Conservation (phyloP, 2,329 filamentous ascomycete species). For the Talaromyces sp. region DNA sequence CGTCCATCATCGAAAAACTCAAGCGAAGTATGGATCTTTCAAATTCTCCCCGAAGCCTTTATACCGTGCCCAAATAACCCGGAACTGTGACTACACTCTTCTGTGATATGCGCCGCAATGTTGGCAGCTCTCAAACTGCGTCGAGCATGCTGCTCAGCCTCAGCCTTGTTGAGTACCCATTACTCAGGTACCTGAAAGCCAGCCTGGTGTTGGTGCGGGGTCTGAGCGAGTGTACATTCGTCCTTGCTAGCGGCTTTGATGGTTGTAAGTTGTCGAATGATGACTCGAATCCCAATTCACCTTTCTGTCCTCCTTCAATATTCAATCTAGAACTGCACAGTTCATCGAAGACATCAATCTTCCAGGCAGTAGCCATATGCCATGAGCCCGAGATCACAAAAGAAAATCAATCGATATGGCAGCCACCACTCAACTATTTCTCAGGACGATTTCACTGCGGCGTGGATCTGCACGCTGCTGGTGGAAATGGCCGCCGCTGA, state of each 20-base stretch:
- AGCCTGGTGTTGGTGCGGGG: not conserved
- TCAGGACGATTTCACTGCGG: conserved; percentile 9
- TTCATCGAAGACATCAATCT: not conserved
- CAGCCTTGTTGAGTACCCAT: not conserved
- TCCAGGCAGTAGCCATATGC: not conserved
- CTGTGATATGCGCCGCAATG: too few species aligned
- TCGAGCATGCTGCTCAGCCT: not conserved
- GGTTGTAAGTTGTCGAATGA: too few species aligned
- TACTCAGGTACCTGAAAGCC: not conserved
- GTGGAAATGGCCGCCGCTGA: conserved; percentile 11
- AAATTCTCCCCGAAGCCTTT: not conserved
- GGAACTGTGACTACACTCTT: too few species aligned
- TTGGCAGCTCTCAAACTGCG: too few species aligned
- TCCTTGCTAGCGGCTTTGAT: too few species aligned
- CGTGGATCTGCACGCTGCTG: conserved; percentile 5
- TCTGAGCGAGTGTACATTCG: not conserved
- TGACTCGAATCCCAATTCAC: not conserved
- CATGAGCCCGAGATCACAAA: not conserved
- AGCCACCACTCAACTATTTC: not conserved
- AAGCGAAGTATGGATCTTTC: too few species aligned
- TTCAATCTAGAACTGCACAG: not conserved
- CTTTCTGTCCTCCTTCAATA: not conserved
- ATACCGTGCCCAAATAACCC: not conserved
- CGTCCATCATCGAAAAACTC: too few species aligned
- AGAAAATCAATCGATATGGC: not conserved